phyloP scores from a whole-genome alignment of 768 basidiomycete genomes.

The Mycena floridula region DNA sequence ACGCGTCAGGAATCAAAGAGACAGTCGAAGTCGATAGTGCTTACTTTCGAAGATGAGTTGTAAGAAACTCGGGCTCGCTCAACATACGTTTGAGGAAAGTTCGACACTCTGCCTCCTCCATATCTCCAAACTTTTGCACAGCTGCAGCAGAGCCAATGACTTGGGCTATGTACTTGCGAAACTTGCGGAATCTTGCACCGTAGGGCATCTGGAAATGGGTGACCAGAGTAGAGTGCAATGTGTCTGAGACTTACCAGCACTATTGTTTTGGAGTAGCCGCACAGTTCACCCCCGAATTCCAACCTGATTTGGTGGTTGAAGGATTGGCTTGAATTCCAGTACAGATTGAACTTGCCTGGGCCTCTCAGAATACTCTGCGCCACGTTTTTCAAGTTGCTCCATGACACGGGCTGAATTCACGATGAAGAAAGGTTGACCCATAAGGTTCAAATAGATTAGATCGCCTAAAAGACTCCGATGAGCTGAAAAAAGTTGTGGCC shows the following conservation, averaged over 20 bases:
- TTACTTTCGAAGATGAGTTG: slow-evolving; percentile 36
- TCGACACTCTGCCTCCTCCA: slow-evolving; percentile 28
- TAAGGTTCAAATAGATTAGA: slow-evolving; percentile 29
- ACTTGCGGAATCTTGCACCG: slow-evolving; percentile 35
- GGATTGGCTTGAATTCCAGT: too few relatives aligned
- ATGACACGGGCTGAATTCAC: slow-evolving; percentile 37
- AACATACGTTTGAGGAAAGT: slow-evolving; percentile 31
- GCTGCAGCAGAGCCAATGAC: slow-evolving; percentile 29
- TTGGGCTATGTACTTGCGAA: slow-evolving; percentile 37
- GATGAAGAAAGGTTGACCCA: slow-evolving; percentile 43
- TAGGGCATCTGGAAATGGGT: slow-evolving; percentile 38
- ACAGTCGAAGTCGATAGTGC: slow-evolving; percentile 5
- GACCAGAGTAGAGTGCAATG: too few relatives aligned
- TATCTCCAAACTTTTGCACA: slow-evolving; percentile 23
- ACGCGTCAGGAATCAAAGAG: slow-evolving; percentile 1
- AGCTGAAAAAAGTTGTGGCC: too few relatives aligned
- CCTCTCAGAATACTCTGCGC: slow-evolving; percentile 41
- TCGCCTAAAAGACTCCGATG: too few relatives aligned
- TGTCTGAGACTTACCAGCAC: too few relatives aligned
- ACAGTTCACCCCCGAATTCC: slow-evolving; percentile 47
- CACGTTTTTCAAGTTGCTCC: slow-evolving; percentile 42
- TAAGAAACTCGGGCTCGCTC: slow-evolving; percentile 22
- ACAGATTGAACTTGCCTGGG: slow-evolving; percentile 38
- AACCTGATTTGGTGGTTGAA: too few relatives aligned
- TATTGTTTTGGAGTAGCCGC: slow-evolving; percentile 42